Base-by-base conservation (phyloP, 2,329 filamentous ascomycete genomes). In the Neobulgaria alba region DNA sequence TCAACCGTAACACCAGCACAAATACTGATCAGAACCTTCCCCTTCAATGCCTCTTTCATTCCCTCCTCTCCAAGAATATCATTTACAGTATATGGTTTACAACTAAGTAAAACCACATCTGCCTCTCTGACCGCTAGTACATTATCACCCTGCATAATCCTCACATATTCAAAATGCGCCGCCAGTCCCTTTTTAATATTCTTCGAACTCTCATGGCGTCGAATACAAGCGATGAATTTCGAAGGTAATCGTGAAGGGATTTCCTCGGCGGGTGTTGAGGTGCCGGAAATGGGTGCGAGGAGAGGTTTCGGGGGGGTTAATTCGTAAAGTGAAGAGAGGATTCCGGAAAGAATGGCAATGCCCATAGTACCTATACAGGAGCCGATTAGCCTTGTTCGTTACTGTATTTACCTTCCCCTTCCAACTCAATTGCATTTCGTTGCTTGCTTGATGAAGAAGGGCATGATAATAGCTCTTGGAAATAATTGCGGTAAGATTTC, bases 11-110 rank as follows among this genome's bases (percentile, higher is more conserved):
- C 75, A 42, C 88, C 88, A 3, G 85, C 85, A 46, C 83, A 77
- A 52, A 94, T 87, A 55, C 77, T 85, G 60, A 94, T 82, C 29
- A 94, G 68, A 4, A 93, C 71, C 63, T 94, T 94, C 32, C 84
- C 85, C 45, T 75, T 67, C 10, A 94, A 71, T 1, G 85, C 87
- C 47, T 81, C 73, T 37, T 69, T 67, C 67, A 93, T 83, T 34
- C 82, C 84, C 2, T 75, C 64, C 43, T 74, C 75, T 40, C 69
- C 67, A 1, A 94, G 71, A 33, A 94, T 73, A 10, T 77, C 75
- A 43, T 73, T 69, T 45, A 85, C 77, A 67, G 81, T 80, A 57
- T 83, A 75, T 1, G 87, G 84, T 63, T 93, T 92, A 71, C 86
- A 94, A 20, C 78, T 77, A 1, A 94, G 72, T 17, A 94, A 68